Evolutionary conservation across 768 basidiomycete genomes (phyloP), one percentile per base, ranked within the genome.

Genomic region (Rickenella mellea): DNA sequence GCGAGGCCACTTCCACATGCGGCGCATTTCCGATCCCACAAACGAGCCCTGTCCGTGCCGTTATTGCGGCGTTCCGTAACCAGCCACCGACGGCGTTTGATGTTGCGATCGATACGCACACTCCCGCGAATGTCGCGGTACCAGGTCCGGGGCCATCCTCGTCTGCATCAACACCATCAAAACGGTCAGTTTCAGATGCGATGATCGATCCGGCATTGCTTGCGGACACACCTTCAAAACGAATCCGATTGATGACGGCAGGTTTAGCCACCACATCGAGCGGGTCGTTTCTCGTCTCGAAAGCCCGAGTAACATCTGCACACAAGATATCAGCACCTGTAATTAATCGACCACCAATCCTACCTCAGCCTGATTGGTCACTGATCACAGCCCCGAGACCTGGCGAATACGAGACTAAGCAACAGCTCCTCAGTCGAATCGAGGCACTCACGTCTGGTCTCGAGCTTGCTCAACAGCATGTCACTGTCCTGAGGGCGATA

Each of bases 1-100:
- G 55, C 32, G 30, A 40, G n/a, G 33, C 48, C 17, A 56, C 55
- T 11, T 65, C 59, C 1, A 52, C 50, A 4, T 44, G 52, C 22
- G 49, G 30, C 2, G 31, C 40, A 19, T 64, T 62, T 39, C 60
- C 51, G 0, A 40, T 60, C 17, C 52, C 45, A 17, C 55, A 61
- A 33, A 25, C 50, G 2, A 57, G 53, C 35, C 58, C 59, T 9
- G 49, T 51, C 12, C 40, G 35, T 29, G 45, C 41, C 5, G 27
- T 50, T 10, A 41, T 53, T 25, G 27, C 41, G 11, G 35, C 35
- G 6, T 46, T n/a, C 17, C 42, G 37, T 15, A 33, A 44, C 24
- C 37, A 44, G 20, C 15, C 22, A 6, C 14, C 33, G 15, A 44
- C 36, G 20, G 12, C 43, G 6, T 26, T 40, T 25, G 21, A 44